phyloP scores from a whole-genome alignment of 148 eudicot genomes.

The Nepenthes mirabilis region DNA sequence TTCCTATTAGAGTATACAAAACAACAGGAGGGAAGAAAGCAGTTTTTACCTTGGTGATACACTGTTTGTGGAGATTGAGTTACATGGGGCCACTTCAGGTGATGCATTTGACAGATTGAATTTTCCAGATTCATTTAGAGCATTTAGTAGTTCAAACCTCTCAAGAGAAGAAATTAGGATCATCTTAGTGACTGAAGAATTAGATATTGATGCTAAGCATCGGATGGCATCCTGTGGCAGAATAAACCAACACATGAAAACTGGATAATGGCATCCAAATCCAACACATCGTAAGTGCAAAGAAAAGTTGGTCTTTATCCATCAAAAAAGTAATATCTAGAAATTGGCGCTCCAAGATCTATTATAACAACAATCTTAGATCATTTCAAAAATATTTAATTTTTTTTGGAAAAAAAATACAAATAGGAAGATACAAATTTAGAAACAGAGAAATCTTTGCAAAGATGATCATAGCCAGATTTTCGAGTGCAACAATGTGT shows the following conservation, averaged over 20 bases:
- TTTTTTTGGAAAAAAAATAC: no score
- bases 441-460: no score
- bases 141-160: constrained; percentile 33
- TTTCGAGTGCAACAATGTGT: no score
- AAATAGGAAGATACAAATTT: no score
- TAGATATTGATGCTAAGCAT: constrained; percentile 53
- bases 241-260: constrained; percentile 2
- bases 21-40: neutral
- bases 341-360: no score
- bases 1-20: neutral
- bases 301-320: no score
- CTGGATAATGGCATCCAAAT: neutral
- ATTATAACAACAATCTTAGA: no score
- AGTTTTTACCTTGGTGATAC: constrained; percentile 33
- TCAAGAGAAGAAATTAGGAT: constrained; percentile 45
- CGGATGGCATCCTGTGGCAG: constrained; percentile 50
- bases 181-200: constrained; percentile 35
- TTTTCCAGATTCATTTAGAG: constrained; percentile 23
- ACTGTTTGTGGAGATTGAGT: constrained; percentile 13
- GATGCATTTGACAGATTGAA: constrained; percentile 15
- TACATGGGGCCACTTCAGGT: constrained; percentile 18
- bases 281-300: no score
- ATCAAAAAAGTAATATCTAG: no score
- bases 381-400: no score
- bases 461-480: no score